These are phyloP conservation scores for Fusarium sp. DNA, from an alignment of 2,329 filamentous ascomycete genomes.

Conservation along the genomic window DNA sequence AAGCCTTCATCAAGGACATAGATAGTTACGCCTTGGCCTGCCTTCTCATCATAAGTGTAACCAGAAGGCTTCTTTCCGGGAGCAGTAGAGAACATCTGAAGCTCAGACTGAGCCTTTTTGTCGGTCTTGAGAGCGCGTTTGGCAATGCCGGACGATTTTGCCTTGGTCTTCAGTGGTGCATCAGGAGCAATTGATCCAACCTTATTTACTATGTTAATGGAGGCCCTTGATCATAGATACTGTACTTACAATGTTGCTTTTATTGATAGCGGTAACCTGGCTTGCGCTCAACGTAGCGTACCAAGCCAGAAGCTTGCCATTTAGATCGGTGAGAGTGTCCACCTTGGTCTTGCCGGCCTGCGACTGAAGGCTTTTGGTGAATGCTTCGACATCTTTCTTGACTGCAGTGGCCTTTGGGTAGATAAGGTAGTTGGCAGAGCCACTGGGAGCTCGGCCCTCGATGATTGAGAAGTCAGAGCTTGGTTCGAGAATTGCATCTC, in stretches of 20 bases:
- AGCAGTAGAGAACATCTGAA: not conserved
- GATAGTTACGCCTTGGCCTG: not conserved
- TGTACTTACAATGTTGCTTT: not conserved
- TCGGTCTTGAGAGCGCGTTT: not conserved
- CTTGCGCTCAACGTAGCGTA: not conserved
- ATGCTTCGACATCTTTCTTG: not conserved
- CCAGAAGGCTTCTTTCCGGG: not conserved
- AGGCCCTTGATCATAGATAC: fast-evolving
- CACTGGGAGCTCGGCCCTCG: too few species aligned
- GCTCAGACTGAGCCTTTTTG: not conserved
- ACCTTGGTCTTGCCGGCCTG: not conserved
- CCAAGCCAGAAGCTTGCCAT: not conserved
- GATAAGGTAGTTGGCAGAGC: not conserved
- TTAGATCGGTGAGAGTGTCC: not conserved
- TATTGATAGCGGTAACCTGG: not conserved
- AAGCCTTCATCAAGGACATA: not conserved
- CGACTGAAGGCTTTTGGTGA: not conserved
- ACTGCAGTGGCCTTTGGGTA: not conserved
- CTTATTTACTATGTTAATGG: not conserved
- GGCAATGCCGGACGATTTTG: fast-evolving
- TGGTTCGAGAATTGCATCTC: not conserved
- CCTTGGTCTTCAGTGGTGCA: not conserved
- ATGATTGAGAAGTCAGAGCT: not conserved
- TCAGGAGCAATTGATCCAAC: not conserved
- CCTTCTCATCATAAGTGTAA: not conserved